phyloP scores from a whole-genome alignment of 352 stramenopile species.

The Globisporangium uncinulatum region DNA sequence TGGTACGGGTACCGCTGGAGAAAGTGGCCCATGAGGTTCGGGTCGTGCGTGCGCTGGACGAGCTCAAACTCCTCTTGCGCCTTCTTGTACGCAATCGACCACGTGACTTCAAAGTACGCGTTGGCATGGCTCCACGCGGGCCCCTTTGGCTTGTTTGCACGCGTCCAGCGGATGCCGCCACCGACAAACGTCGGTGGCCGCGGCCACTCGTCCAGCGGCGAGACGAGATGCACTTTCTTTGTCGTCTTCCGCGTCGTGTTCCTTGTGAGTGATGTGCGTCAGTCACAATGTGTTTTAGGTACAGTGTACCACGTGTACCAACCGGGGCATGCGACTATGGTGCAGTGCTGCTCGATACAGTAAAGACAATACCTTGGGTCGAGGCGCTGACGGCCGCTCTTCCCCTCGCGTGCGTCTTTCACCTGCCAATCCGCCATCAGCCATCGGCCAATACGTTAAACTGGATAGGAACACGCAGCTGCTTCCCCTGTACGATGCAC shows the following conservation, averaged over 20 bases:
- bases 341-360: neutral
- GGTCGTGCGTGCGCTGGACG: slow-evolving; percentile 78
- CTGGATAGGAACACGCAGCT: neutral
- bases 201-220: slow-evolving; percentile 75
- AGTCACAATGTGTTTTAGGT: slow-evolving; percentile 3
- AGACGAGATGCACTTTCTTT: slow-evolving; percentile 76
- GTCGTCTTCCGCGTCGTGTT: slow-evolving; percentile 49
- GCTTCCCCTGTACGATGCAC: too few relatives aligned
- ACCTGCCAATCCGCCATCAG: slow-evolving; percentile 28
- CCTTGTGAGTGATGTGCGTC: slow-evolving; percentile 17
- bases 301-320: too few relatives aligned
- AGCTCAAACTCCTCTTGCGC: slow-evolving; percentile 80
- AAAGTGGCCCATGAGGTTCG: slow-evolving; percentile 77
- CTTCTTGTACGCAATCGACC: slow-evolving; percentile 88
- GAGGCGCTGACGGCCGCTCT: slow-evolving; percentile 36
- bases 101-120: slow-evolving; percentile 82
- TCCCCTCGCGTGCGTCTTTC: slow-evolving; percentile 44
- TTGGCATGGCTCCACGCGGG: slow-evolving; percentile 59
- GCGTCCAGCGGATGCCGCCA: slow-evolving; percentile 81
- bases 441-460: too few relatives aligned
- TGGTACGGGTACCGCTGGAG: slow-evolving; percentile 82
- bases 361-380: slow-evolving; percentile 40
- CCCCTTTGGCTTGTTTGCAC: slow-evolving; percentile 67
- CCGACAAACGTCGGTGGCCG: slow-evolving; percentile 83
- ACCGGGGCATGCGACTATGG: neutral